These are phyloP conservation scores for Colletotrichum falcatum DNA, from an alignment of 2,329 filamentous ascomycete genomes.

Conservation along the genomic window DNA sequence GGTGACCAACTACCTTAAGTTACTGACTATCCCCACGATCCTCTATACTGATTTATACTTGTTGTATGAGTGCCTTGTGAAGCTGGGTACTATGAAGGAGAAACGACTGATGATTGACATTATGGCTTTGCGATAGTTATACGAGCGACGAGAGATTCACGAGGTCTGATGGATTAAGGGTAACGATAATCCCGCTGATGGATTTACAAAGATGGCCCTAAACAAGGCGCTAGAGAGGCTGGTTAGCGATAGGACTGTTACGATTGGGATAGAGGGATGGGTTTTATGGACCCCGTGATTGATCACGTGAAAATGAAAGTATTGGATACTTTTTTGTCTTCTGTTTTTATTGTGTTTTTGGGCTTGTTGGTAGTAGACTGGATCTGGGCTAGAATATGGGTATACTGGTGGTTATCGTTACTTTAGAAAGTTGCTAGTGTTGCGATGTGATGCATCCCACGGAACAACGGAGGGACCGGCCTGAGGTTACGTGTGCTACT, in stretches of 20 bases:
- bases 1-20: background rate
- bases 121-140: constrained; percentile 40
- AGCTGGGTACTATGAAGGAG: constrained; percentile 40
- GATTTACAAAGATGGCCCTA: background rate
- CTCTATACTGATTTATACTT: constrained; percentile 41
- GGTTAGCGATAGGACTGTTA: background rate
- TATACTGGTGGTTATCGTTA: no score
- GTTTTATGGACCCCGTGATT: background rate
- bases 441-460: no score
- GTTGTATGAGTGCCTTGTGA: constrained; percentile 41
- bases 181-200: background rate
- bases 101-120: constrained; percentile 43
- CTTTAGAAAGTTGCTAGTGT: no score
- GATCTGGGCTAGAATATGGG: no score
- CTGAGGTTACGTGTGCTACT: no score
- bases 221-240: background rate
- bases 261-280: background rate
- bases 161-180: constrained; percentile 38
- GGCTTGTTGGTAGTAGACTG: no score
- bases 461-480: no score
- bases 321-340: no score
- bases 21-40: background rate
- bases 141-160: constrained; percentile 33
- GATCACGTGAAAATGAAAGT: no score
- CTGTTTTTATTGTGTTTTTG: no score